Percentiles rank a stretch among this genome's conserved stretches.
These are phyloP conservation scores for Toxoplasma gondii DNA, from an alignment of 169 alveolate genomes.

Conservation along the genomic window DNA sequence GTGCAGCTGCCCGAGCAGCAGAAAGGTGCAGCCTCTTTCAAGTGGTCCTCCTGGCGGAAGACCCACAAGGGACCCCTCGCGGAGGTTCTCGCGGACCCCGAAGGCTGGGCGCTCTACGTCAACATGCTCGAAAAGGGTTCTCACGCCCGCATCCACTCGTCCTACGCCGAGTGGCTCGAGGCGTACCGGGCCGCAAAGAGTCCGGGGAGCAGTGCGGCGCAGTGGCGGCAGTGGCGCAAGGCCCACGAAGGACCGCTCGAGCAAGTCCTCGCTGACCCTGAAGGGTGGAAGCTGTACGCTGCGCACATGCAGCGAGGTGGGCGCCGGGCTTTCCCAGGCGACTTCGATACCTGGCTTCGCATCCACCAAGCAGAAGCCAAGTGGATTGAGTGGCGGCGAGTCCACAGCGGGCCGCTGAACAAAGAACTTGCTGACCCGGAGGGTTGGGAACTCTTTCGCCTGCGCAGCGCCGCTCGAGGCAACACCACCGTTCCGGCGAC, in stretches of 20 bases:
- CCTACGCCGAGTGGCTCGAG: slow-evolving; percentile 64
- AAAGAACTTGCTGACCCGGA: slow-evolving; percentile 35
- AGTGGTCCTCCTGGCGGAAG: slow-evolving; percentile 61
- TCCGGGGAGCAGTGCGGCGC: slow-evolving; percentile 10
- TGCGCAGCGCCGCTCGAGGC: background rate
- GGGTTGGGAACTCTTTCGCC: slow-evolving; percentile 63
- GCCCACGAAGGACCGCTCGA: slow-evolving; percentile 59
- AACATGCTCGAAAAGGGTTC: slow-evolving; percentile 20
- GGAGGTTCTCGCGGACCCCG: slow-evolving; percentile 43
- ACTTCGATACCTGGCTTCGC: slow-evolving; percentile 41
- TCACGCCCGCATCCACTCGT: slow-evolving; percentile 49
- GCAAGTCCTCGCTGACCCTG: slow-evolving; percentile 63
- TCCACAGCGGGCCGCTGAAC: slow-evolving; percentile 49
- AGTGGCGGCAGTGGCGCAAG: slow-evolving; percentile 57
- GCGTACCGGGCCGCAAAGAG: slow-evolving; percentile 16
- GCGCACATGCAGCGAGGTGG: slow-evolving; percentile 51
- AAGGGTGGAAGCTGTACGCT: slow-evolving; percentile 63
- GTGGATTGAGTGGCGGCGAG: slow-evolving; percentile 60
- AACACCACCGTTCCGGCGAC: slow-evolving; percentile 47
- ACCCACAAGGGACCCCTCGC: slow-evolving; percentile 35
- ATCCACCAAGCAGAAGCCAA: slow-evolving; percentile 51
- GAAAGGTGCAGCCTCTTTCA: slow-evolving; percentile 39
- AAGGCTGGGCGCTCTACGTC: slow-evolving; percentile 59
- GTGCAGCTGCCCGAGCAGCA: slow-evolving; percentile 62
- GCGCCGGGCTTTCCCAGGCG: slow-evolving; percentile 46